Conservation (phyloP, 1,284 basidiomycete species). For the Cryptococcus sp. region DNA sequence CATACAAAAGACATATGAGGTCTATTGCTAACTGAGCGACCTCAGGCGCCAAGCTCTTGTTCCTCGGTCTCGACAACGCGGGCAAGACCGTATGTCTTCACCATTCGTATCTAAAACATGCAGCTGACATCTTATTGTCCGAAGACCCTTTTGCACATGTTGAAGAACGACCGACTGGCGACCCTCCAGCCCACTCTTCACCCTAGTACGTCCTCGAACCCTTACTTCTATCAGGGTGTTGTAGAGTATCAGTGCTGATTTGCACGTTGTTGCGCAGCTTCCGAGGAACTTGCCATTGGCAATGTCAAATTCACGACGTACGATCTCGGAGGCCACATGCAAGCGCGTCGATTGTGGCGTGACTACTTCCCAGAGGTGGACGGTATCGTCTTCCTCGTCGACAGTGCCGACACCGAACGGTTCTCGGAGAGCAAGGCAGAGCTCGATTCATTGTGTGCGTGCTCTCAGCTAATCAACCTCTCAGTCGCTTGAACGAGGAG, state of each 20-base stretch:
- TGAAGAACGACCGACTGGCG: constrained; percentile 98
- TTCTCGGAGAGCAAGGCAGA: constrained; percentile 96
- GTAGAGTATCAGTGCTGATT: background rate
- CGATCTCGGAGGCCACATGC: constrained; percentile 96
- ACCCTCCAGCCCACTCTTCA: constrained; percentile 98
- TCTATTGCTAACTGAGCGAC: background rate
- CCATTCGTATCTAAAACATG: background rate
- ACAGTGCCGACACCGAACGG: constrained; percentile 93
- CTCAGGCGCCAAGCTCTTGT: constrained; percentile 87
- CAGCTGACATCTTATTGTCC: constrained; percentile 1
- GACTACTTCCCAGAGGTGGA: constrained; percentile 99
- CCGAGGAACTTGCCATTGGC: constrained; percentile 98
- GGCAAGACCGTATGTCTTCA: constrained; percentile 89
- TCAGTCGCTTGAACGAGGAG: background rate
- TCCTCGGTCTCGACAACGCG: constrained; percentile 97
- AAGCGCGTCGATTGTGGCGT: constrained; percentile 98
- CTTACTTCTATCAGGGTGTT: background rate
- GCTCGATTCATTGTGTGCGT: constrained; percentile 78
- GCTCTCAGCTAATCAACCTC: background rate
- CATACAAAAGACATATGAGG: background rate
- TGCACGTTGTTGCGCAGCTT: constrained; percentile 62
- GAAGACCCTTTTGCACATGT: constrained; percentile 97
- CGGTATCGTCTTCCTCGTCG: constrained; percentile 97
- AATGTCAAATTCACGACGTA: constrained; percentile 99
- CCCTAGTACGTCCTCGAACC: constrained; percentile 70